phyloP scores from a whole-genome alignment of 805 yeast genomes.

The Ogataea pignaliae region DNA sequence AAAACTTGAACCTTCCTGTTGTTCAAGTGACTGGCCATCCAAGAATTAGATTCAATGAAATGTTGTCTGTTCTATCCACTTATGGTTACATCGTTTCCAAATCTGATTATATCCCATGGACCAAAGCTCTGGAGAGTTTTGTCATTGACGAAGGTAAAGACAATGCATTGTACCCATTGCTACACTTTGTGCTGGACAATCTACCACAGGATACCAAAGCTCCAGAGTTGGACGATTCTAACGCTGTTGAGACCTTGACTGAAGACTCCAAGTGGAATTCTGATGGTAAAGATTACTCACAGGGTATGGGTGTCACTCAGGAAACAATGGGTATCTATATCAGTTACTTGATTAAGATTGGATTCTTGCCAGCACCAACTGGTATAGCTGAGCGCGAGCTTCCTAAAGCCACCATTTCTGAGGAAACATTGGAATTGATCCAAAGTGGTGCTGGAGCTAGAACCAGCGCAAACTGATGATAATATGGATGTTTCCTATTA shows the following conservation, averaged over 20 bases:
- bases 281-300: constrained; percentile 55
- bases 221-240: constrained; percentile 87
- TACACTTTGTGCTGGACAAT: constrained; percentile 91
- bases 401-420: constrained; percentile 53
- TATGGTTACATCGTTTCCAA: constrained; percentile 71
- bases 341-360: constrained; percentile 73
- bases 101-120: constrained; percentile 77
- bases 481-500: background rate
- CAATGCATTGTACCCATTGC: constrained; percentile 85
- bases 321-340: constrained; percentile 71
- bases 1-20: constrained; percentile 49
- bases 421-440: constrained; percentile 54
- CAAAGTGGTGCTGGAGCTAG: constrained; percentile 72
- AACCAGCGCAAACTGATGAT: constrained; percentile 46
- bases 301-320: constrained; percentile 71
- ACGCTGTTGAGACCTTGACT: constrained; percentile 67
- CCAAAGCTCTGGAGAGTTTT: constrained; percentile 63
- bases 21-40: constrained; percentile 99
- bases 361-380: constrained; percentile 69
- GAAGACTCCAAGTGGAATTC: constrained; percentile 49
- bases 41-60: constrained; percentile 74
- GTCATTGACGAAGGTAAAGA: constrained; percentile 73
- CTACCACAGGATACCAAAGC: constrained; percentile 90
- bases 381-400: constrained; percentile 36
- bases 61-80: constrained; percentile 54